Conservation (phyloP, 176 grass and related monocot species). For the Musa itinerans region DNA sequence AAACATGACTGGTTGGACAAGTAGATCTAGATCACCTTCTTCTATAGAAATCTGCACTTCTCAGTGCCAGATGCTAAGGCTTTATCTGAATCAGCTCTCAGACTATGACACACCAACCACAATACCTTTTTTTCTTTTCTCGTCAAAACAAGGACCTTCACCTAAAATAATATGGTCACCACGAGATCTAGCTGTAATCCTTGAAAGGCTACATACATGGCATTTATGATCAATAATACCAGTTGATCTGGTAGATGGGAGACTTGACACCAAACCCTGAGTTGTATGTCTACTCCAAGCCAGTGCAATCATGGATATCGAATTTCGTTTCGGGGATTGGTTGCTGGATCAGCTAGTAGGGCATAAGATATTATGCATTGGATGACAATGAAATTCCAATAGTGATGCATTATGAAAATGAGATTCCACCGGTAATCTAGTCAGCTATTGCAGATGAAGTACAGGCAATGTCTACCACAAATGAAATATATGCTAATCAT, state of each 20-base stretch:
- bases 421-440: background rate
- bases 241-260: background rate
- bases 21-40: too few relatives aligned
- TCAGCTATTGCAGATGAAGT: background rate
- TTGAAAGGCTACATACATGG: background rate
- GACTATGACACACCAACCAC: background rate
- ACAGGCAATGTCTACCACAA: background rate
- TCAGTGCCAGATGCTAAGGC: too few relatives aligned
- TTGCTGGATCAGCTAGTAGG: too few relatives aligned
- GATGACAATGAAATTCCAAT: background rate
- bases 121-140: background rate
- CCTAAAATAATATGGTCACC: background rate
- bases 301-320: too few relatives aligned
- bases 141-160: constrained; percentile 1
- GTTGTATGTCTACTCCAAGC: background rate
- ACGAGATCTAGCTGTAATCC: background rate
- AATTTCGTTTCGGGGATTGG: too few relatives aligned
- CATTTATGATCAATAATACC: background rate
- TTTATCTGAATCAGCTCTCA: too few relatives aligned
- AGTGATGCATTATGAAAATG: background rate
- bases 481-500: background rate
- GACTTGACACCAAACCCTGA: background rate
- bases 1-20: too few relatives aligned
- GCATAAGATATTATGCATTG: too few relatives aligned
- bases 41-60: too few relatives aligned